Evolutionary conservation across 805 yeast genomes (phyloP), one percentile per base, ranked within the genome.

Genomic region (Wickerhamomyces chaumierensis): DNA sequence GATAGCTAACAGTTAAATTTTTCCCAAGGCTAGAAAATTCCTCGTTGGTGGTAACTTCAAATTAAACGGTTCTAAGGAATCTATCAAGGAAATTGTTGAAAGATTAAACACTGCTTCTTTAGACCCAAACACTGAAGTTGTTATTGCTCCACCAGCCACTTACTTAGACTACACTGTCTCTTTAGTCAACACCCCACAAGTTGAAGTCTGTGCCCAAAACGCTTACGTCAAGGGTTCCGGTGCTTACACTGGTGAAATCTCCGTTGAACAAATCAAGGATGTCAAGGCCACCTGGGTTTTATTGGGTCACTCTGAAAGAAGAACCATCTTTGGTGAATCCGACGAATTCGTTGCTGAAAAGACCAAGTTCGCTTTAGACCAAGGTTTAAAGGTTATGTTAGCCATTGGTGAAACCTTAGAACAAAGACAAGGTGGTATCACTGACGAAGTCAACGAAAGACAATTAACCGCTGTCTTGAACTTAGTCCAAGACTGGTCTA

Each of bases 31-130:
- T 62, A 83, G 95, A 69, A 75, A 73, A 66, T 92, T 90, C 71
- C 88, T 92, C 66, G 95, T 92, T 60, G 98, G 98, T 56, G 98
- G 98, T 60, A 92, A 92, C 87, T 90, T 92, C 78, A 92, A 92
- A 69, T 81, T 92, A 85, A 92, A 92, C 76, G 98, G 98, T 62
- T 69, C 94, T 60, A 80, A 79, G 68, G 75, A 73, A 55, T 81
- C 92, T 54, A 83, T 92, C 65, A 75, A 77, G 63, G 67, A 75
- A 52, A 88, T 92, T 60, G 81, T 90, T 47, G 88, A 78, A 48
- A 70, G 78, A 68, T 75, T 92, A 60, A 90, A 90, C 75, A 61
- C 66, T 39, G 81, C 94, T 49, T 69, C 75, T 37, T 69, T 92
- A 51, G 83, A 94, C 48, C 56, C 73, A 38, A 69, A 79, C 57